Percentiles rank a stretch among this genome's conserved stretches.
Evolutionary conservation across 2,329 filamentous ascomycete genomes (phyloP).

Genomic region (Cyphellophora attinorum): DNA sequence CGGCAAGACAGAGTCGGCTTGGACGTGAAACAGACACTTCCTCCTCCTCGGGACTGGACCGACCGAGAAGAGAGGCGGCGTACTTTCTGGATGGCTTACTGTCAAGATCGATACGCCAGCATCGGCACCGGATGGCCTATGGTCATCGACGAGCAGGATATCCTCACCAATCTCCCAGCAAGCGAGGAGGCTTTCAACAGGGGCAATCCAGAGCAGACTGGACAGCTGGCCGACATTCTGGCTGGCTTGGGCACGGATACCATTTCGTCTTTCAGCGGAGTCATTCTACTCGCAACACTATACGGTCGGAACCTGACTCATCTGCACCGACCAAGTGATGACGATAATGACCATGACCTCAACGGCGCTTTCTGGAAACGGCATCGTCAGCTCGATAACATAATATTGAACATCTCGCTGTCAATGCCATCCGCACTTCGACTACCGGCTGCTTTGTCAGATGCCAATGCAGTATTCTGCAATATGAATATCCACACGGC

Average conservation of each 20-base stretch:
- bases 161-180: slow-evolving; percentile 73
- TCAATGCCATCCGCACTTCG: slow-evolving; percentile 73
- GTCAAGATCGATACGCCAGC: slow-evolving; percentile 81
- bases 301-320: slow-evolving; percentile 89
- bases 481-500: slow-evolving; percentile 98
- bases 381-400: slow-evolving; percentile 79
- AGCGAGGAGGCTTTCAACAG: slow-evolving; percentile 78
- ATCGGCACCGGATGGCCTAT: slow-evolving; percentile 98
- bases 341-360: slow-evolving; percentile 76
- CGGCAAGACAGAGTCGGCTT: slow-evolving; percentile 71
- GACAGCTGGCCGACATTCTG: slow-evolving; percentile 52
- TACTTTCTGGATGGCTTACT: slow-evolving; percentile 93
- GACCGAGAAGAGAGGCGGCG: slow-evolving; percentile 83
- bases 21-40: slow-evolving; percentile 87
- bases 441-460: slow-evolving; percentile 62
- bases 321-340: slow-evolving; percentile 72
- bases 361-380: slow-evolving; percentile 95
- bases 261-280: slow-evolving; percentile 67
- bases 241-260: slow-evolving; percentile 61
- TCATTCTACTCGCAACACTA: slow-evolving; percentile 76
- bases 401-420: slow-evolving; percentile 77
- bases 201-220: slow-evolving; percentile 63
- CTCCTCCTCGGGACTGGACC: slow-evolving; percentile 82
- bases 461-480: slow-evolving; percentile 80
- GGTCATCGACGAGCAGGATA: slow-evolving; percentile 83